These are phyloP conservation scores for Edaphochlamys debaryana DNA, from an alignment of 139 green algal genomes.

Conservation along the genomic window DNA sequence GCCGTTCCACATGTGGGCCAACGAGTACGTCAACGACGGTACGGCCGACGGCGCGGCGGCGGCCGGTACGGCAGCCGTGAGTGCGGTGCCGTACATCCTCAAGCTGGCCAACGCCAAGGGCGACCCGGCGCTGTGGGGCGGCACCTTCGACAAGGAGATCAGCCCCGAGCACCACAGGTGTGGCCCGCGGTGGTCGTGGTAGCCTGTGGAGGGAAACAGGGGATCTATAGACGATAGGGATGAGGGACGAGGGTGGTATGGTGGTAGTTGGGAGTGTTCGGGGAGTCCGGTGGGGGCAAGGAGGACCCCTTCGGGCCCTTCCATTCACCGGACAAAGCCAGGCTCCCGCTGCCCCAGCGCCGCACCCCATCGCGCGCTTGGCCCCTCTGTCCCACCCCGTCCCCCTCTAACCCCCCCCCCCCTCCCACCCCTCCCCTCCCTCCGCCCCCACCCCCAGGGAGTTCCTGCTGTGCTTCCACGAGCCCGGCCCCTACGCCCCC, in stretches of 20 bases:
- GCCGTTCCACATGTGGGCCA: constrained; percentile 71
- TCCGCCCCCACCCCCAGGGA: not conserved
- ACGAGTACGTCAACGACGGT: constrained; percentile 3
- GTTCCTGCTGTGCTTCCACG: constrained; percentile 16
- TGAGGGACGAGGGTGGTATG: no score
- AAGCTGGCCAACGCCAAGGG: constrained; percentile 19
- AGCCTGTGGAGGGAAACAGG: no score
- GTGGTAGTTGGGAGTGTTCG: no score
- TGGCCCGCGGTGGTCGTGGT: not conserved
- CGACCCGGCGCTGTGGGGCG: constrained; percentile 17
- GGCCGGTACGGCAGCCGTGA: not conserved
- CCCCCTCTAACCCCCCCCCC: no score
- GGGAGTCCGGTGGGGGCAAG: no score
- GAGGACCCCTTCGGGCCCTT: no score
- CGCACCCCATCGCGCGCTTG: no score
- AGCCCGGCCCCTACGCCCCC: constrained; percentile 43
- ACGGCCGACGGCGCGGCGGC: not conserved
- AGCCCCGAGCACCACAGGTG: constrained; percentile 15
- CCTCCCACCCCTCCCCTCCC: not conserved
- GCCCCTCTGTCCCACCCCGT: no score
- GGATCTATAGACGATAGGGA: no score
- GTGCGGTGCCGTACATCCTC: not conserved
- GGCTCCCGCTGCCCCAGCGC: no score
- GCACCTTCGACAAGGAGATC: constrained; percentile 8
- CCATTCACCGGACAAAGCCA: no score